A percentile compares a stretch with the other conserved stretches of the same genome.
Evolutionary conservation across 2,329 filamentous ascomycete genomes (phyloP).

Genomic region (Diaporthe sp.): DNA sequence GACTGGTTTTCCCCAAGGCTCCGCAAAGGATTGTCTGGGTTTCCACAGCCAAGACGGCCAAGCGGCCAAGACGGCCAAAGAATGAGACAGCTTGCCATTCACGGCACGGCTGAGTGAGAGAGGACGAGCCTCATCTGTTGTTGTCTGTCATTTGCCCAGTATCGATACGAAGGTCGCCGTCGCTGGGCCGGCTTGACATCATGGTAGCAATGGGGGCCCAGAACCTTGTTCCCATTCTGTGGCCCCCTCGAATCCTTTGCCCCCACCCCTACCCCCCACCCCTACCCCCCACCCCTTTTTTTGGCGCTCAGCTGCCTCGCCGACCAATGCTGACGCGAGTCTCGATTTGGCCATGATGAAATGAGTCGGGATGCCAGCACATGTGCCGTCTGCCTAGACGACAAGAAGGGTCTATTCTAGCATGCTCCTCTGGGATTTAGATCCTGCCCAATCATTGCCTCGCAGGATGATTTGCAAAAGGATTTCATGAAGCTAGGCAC

Average conservation of each 20-base stretch:
- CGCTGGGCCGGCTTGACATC: background rate
- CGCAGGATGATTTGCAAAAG: background rate
- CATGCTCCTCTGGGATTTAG: background rate
- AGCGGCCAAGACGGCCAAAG: conserved; percentile 2
- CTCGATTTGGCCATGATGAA: conserved; percentile 20
- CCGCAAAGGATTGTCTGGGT: background rate
- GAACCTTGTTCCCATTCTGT: background rate
- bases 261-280: too few relatives aligned
- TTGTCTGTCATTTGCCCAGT: too few relatives aligned
- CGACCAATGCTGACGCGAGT: conserved; percentile 12
- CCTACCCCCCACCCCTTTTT: too few relatives aligned
- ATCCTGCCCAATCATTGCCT: conserved; percentile 4
- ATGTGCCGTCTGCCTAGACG: background rate
- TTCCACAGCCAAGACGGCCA: conserved; percentile 12
- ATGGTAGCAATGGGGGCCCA: background rate
- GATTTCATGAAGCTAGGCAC: background rate
- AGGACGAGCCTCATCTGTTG: background rate
- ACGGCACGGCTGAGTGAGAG: background rate
- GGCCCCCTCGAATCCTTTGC: background rate
- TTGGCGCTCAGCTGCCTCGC: background rate
- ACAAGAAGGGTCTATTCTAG: background rate
- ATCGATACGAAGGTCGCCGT: background rate
- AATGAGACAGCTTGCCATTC: background rate
- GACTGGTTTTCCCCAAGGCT: background rate
- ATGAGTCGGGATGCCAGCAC: background rate